These are phyloP conservation scores for Excoecaria cochinchinensis DNA, from an alignment of 345 rosid species.

Conservation along the genomic window DNA sequence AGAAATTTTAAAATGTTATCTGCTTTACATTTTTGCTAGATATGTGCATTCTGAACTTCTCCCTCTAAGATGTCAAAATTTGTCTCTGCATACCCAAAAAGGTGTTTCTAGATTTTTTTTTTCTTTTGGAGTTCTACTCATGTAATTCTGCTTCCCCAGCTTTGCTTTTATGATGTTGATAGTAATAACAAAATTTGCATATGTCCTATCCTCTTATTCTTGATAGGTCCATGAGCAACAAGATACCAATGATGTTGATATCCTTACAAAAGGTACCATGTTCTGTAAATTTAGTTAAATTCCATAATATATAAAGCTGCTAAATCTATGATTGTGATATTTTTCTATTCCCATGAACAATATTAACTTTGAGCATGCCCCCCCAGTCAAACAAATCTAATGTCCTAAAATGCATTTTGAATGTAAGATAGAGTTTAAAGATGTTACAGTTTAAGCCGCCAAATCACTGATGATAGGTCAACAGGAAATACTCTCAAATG, in stretches of 20 bases:
- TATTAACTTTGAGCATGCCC: neutral
- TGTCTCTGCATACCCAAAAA: neutral
- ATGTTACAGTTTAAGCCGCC: neutral
- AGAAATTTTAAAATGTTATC: neutral
- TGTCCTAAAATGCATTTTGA: neutral
- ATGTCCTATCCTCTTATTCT: neutral
- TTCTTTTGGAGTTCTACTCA: neutral
- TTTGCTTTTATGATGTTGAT: neutral
- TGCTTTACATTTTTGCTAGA: neutral
- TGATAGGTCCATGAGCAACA: slow-evolving; percentile 41
- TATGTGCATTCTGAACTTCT: neutral
- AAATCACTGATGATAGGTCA: neutral
- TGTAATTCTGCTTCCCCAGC: neutral
- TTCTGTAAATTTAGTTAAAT: slow-evolving; percentile 5
- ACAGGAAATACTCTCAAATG: neutral
- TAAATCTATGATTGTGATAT: neutral
- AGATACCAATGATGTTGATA: slow-evolving; percentile 28
- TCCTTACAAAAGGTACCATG: slow-evolving; percentile 50
- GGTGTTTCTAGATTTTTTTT: neutral
- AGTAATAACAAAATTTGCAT: neutral
- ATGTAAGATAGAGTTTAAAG: neutral
- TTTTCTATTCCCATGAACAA: neutral
- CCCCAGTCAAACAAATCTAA: too few species aligned
- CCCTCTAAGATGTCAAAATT: neutral
- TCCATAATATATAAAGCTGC: neutral